Evolutionary conservation across 2,329 filamentous ascomycete species (phyloP).

Genomic region (Epichloe gansuensis): DNA sequence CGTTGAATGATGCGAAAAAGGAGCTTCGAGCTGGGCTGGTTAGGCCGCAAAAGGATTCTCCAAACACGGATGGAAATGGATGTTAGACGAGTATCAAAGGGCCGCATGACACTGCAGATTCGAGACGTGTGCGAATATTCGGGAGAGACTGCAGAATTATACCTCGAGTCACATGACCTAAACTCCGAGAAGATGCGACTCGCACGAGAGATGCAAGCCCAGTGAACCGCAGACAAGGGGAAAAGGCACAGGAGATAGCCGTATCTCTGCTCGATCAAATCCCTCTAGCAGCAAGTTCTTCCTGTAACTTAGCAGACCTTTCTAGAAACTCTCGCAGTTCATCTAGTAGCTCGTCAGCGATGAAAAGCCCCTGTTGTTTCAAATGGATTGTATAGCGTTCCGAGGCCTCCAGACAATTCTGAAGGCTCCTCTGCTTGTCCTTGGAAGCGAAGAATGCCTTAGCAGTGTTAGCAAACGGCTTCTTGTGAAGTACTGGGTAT

Average conservation of each 20-base stretch:
- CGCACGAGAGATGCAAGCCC: neutral
- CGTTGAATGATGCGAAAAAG: no score
- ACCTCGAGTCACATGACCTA: neutral
- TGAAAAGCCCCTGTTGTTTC: neutral
- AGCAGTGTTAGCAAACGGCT: neutral
- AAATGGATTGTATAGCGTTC: neutral
- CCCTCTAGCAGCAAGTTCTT: neutral
- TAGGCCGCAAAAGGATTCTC: no score
- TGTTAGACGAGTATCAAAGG: no score
- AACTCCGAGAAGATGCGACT: neutral
- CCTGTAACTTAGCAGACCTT: neutral
- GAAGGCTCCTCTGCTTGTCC: neutral
- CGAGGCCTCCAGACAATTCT: neutral
- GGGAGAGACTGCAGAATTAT: neutral
- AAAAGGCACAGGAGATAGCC: neutral
- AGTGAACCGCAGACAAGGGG: neutral
- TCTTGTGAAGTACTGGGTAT: neutral
- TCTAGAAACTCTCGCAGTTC: neutral
- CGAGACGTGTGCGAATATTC: neutral
- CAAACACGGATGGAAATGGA: no score
- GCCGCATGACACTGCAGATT: no score
- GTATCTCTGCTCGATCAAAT: neutral
- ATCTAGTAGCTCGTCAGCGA: neutral
- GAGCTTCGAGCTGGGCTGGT: no score
- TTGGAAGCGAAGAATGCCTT: neutral